Evolutionary conservation across 352 stramenopile genomes (phyloP), one percentile per base, ranked within the genome.

Genomic region (Globisporangium middletonii): DNA sequence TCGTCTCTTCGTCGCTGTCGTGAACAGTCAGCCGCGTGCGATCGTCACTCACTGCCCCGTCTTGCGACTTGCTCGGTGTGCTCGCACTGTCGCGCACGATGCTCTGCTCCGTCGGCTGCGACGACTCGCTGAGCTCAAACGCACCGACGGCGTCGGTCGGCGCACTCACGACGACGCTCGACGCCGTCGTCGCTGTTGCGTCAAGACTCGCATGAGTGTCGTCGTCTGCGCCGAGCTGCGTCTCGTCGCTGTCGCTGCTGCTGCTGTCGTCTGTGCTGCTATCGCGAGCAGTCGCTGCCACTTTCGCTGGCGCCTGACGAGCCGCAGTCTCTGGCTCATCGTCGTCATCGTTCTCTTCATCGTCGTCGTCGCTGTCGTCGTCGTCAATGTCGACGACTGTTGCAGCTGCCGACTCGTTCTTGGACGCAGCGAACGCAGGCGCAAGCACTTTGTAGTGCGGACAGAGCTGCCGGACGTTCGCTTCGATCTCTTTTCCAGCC

Each of bases 371-470:
- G 4, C 59, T 49, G 3, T 42, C 46, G 0, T 61, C 58, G 35
- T 64, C 60, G 13, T 52, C 44, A 37, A 66, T 42, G 23, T 68
- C 48, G 38, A 65, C 58, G 30, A 58, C 49, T 13, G 53, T 45
- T 9, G 52, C 27, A 15, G 51, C 59, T 12, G 50, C 57, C 1
- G 50, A 16, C 11, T 19, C 60, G 33, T 66, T 66, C 4, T 37
- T 56, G 16, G 28, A 55, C 30, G 49, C 54, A 2, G 45, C 37
- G 13, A 68, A 68, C 23, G 54, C 50, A 13, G 50, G 56, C 28
- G 49, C 57, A 7, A 68, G 50, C 19, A 62, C 51, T 38, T 56
- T 54, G 23, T 65, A 68, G 26, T 65, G 44, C 28, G 6, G 44
- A 26, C 58, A 68, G 13, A 65, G 50, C 23, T 61, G 49, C 9